These are phyloP conservation scores for Carex littledalei DNA, from an alignment of 176 grass and related monocot species.

Conservation along the genomic window DNA sequence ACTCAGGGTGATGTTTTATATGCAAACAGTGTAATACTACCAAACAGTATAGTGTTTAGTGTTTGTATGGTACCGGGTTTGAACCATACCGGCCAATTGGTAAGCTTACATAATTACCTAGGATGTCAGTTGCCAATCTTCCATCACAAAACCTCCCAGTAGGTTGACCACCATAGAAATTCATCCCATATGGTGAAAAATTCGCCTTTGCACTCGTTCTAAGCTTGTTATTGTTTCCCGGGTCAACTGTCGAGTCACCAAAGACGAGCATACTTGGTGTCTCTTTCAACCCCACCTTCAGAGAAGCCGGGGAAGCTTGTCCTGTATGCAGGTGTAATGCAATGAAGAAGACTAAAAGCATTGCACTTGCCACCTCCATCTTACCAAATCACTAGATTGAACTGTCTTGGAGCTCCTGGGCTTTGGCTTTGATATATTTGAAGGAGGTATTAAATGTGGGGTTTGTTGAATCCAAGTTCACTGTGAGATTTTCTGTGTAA, in stretches of 20 bases:
- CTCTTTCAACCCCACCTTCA: slow-evolving; percentile 12
- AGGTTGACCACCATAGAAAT: slow-evolving; percentile 28
- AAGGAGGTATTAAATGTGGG: neutral
- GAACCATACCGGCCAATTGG: neutral
- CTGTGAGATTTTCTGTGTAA: slow-evolving; percentile 5
- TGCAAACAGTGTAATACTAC: neutral
- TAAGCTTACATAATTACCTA: slow-evolving; percentile 27
- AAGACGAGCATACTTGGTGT: slow-evolving; percentile 38
- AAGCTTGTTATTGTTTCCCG: slow-evolving; percentile 62
- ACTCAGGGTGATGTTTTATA: neutral
- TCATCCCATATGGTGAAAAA: slow-evolving; percentile 40
- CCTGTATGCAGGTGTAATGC: neutral
- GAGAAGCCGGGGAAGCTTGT: neutral
- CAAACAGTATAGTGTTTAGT: neutral
- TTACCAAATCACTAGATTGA: neutral
- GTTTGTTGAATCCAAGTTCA: neutral
- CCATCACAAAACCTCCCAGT: slow-evolving; percentile 54
- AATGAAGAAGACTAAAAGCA: neutral
- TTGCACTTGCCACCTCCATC: neutral
- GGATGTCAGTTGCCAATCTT: slow-evolving; percentile 51
- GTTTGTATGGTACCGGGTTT: neutral
- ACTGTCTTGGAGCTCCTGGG: neutral
- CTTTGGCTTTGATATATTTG: neutral
- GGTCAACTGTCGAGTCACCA: slow-evolving; percentile 66
- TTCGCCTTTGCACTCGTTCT: slow-evolving; percentile 49